phyloP scores from a whole-genome alignment of 2,329 filamentous ascomycete genomes.

The Arthrobotrys entomopaga region DNA sequence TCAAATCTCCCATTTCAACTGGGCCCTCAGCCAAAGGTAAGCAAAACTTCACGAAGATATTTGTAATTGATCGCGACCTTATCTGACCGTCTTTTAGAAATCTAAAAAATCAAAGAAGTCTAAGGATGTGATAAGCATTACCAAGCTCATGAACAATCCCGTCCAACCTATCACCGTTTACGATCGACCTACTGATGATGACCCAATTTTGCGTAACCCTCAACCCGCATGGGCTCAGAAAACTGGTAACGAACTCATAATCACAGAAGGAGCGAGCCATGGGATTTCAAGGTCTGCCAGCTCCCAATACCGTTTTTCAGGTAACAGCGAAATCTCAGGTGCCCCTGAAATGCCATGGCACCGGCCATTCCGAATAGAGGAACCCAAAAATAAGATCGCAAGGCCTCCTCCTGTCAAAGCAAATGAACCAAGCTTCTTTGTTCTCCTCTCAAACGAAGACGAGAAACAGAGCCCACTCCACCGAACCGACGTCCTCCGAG shows the following conservation, averaged over 20 bases:
- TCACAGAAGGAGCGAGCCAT: conserved; percentile 9
- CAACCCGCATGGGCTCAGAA: conserved; percentile 33
- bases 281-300: background rate
- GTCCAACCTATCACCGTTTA: conserved; percentile 30
- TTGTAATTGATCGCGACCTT: no score
- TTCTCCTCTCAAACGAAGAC: conserved; percentile 39
- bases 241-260: conserved; percentile 19
- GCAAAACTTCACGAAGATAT: no score
- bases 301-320: background rate
- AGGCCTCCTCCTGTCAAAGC: background rate
- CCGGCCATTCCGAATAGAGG: background rate
- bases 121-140: background rate
- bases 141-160: background rate
- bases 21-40: conserved; percentile 48
- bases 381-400: background rate
- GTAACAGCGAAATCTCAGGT: background rate
- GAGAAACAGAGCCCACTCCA: conserved; percentile 37
- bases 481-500: conserved; percentile 5
- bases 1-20: conserved; percentile 23
- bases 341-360: background rate
- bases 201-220: conserved; percentile 30
- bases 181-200: conserved; percentile 20
- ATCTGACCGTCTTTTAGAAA: conserved; percentile 3
- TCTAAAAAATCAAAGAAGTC: conserved; percentile 19
- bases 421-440: conserved; percentile 18